Evolutionary conservation across 345 rosid genomes (phyloP), one percentile per base, ranked within the genome.

Genomic region (Microthlaspi erraticum): DNA sequence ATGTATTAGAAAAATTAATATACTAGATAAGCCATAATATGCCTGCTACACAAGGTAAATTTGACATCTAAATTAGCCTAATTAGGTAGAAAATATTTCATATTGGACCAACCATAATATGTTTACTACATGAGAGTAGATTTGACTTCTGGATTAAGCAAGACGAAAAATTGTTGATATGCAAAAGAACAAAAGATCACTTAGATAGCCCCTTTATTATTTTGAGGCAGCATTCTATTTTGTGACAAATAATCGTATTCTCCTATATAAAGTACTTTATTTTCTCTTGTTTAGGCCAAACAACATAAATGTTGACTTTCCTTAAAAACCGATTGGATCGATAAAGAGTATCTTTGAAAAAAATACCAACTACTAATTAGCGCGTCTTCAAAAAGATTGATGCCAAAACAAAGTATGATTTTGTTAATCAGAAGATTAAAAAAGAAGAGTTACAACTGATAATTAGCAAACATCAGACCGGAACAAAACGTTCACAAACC

Each of bases 401-500:
- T 62, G 48, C 63, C 41, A 72, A 53, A 71, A 33, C 39, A 33
- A 52, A 42, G 19, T 54, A 9, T 62, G 44, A 23, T 43, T 44
- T n/a, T 32, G 17, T n/a, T 54, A 41, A 63, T 72, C 49, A 43
- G 49, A 43, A 64, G 19, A 2, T 26, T 26, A 2, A 2, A 11
- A 18, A 26, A 34, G 20, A 49, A 49, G 19, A 46, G 20, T n/a
- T 54, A 65, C 23, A 36, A 16, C 23, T 39, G 53, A n/a, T 12
- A 18, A 14, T 42, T 42, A 10, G 51, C 39, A 49, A 49, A 44
- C 55, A 53, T 46, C 69, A 33, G 39, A 71, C 33, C 39, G 19
- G 48, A 62, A 61, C 68, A 32, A 60, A 60, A 50, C 36, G 42
- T 61, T 52, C 62, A 18, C 51, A 6, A 16, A 51, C 54, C 52